phyloP scores from a whole-genome alignment of 345 rosid species.

The Ceriops zippeliana region DNA sequence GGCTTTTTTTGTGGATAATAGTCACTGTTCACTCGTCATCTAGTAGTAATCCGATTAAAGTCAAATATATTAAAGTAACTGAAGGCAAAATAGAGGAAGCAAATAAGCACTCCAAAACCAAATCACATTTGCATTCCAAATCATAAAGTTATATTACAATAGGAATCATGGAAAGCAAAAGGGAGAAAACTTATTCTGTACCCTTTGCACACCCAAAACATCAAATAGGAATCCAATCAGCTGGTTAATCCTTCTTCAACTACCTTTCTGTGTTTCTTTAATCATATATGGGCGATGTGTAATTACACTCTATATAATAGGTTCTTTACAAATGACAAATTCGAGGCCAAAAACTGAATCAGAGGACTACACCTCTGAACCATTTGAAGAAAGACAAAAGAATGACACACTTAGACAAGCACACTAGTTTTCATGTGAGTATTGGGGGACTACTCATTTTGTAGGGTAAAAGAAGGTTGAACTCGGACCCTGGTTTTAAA shows the following conservation, averaged over 20 bases:
- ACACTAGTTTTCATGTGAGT: constrained; percentile 35
- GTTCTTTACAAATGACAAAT: constrained; percentile 60
- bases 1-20: no score
- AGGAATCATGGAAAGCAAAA: constrained; percentile 30
- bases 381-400: constrained; percentile 41
- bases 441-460: constrained; percentile 30
- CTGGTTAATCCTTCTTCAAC: constrained; percentile 51
- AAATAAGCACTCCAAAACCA: constrained; percentile 51
- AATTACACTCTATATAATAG: constrained; percentile 53
- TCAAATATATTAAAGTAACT: not conserved
- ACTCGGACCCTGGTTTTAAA: constrained; percentile 41
- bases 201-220: constrained; percentile 47
- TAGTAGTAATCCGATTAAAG: not conserved
- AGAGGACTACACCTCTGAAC: constrained; percentile 31
- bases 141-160: constrained; percentile 43
- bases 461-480: constrained; percentile 16
- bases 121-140: constrained; percentile 46
- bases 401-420: constrained; percentile 47
- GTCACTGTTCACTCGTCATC: no score
- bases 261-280: constrained; percentile 12
- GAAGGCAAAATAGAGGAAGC: constrained; percentile 4
- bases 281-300: constrained; percentile 51
- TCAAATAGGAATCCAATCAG: constrained; percentile 35
- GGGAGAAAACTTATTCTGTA: constrained; percentile 44
- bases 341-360: constrained; percentile 43